Base-by-base conservation (phyloP, 192 early-diverging fungal species). In the Entomortierella beljakovae region DNA sequence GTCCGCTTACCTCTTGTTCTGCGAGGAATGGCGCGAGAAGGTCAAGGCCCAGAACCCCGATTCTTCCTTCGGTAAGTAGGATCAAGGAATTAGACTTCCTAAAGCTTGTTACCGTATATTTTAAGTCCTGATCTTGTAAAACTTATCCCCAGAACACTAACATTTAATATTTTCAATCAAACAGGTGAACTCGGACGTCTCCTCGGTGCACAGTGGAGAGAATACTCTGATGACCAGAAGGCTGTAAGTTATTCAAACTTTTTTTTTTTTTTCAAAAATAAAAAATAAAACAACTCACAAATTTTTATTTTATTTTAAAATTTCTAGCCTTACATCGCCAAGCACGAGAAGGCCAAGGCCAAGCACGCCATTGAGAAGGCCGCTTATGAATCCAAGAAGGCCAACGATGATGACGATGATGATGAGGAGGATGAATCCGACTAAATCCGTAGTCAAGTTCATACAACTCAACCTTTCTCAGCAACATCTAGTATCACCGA, bases 1-100 rank as follows among this genome's bases (percentile, higher is more conserved):
- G 57, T 93, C 96, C 20, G 95, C 94, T 22, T 98, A 94, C 88
- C 91, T 98, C 85, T 86, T 94, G 83, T 98, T 94, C 84, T 93
- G 93, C 32, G 87, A 94, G 82, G 95, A 90, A 64, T 91, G 90
- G 84, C 88, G 96, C 54, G 64, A 89, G 35, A 80, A 83, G 29
- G 92, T 96, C 48, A 90, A 93, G 87, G 88, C 89, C 49, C 87
- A 93, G 52, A 94, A 95, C 90, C 93, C 94, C 43, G 84, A 89
- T 2, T 90, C 85, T 37, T 83, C 80, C 49, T 92, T 93, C 70
- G 90, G 90, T 86, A 86, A 52, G 76, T 53, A 18, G 20, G 43
- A 16, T 16, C 15, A 46, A 46, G 43, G 15, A 46, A 20, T 22
- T 13, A 31, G n/a, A 22, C 26, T 13, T 48, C 43, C n/a, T 11